Evolutionary conservation across 2,329 filamentous ascomycete species (phyloP).

Genomic region (Fusarium sp.): DNA sequence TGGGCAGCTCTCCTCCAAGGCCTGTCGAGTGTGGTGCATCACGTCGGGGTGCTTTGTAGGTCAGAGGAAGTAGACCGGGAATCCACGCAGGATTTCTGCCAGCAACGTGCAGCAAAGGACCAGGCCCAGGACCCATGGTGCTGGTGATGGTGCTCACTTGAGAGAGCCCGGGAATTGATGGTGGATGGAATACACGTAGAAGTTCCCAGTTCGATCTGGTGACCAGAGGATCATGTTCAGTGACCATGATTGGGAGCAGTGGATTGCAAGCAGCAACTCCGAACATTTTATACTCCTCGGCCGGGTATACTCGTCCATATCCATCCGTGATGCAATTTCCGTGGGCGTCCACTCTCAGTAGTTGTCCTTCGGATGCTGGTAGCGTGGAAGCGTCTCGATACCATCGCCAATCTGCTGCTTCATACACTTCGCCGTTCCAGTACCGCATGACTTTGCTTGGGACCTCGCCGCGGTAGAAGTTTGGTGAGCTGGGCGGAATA

Average conservation of each 20-base stretch:
- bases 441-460: constrained; percentile 52
- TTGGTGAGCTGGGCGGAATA: constrained; percentile 43
- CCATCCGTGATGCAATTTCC: not conserved
- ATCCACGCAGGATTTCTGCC: constrained; percentile 52
- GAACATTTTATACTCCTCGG: constrained; percentile 37
- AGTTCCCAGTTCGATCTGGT: constrained; percentile 40
- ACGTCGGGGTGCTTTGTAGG: constrained; percentile 40
- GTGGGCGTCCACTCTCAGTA: not conserved
- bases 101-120: constrained; percentile 43
- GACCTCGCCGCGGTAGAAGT: constrained; percentile 43
- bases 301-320: not conserved
- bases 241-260: constrained; percentile 49
- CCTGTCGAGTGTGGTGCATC: constrained; percentile 42
- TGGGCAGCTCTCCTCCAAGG: constrained; percentile 51
- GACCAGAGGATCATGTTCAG: constrained; percentile 33
- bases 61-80: constrained; percentile 49
- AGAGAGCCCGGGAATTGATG: constrained; percentile 42
- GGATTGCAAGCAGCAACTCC: constrained; percentile 53
- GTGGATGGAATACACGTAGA: constrained; percentile 45
- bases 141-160: constrained; percentile 40
- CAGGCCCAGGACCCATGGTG: constrained; percentile 15
- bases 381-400: not conserved
- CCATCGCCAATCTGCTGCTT: constrained; percentile 40
- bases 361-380: not conserved
- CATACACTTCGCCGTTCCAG: constrained; percentile 43